Base-by-base conservation (phyloP, 2,329 filamentous ascomycete species). In the Didymella segeticola region DNA sequence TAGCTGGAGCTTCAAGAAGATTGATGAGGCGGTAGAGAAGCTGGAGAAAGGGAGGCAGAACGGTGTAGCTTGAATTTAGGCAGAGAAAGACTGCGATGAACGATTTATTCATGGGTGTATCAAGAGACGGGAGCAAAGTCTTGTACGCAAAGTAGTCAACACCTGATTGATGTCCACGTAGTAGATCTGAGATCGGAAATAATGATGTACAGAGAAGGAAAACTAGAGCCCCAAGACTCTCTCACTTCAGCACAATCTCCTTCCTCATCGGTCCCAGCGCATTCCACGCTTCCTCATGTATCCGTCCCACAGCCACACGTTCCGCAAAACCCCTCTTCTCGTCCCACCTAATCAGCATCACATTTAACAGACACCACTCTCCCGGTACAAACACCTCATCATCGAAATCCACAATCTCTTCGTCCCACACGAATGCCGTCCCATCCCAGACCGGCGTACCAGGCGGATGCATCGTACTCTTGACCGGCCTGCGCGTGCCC, bases 1-100 rank as follows among this genome's bases (percentile, higher is more conserved):
- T 19, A 61, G 58, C 15, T 76, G 72, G 69, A 65, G 62, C 26
- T 77, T 70, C 43, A 76, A 73, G 63, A 73, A 69, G 60, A 75
- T 76, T 33, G 71, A 75, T 29, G 66, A 73, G 56, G 61, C 61
- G 48, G 60, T 75, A 22, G 68, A 67, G 54, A 60, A 49, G 43
- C 22, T 72, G 41, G 68, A 74, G 56, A 58, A 56, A 46, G 50
- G 49, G 25, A 48, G 30, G 22, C 37, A 57, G 36, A 58, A 20
- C 14, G 14, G 17, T 5, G 17, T 17, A 2, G 11, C n/a, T 8
- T 47, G 30, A 10, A n/a, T n/a, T n/a, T n/a, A n/a, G n/a, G n/a
- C 29, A 31, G 8, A 14, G 9, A 9, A 31, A 31, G 11, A 27
- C 25, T 6, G 11, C 11, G 25, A 27, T 6, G 6, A 27, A 27